These are phyloP conservation scores for Chytriomyces confervae DNA, from an alignment of 192 early-diverging fungal species.

Conservation along the genomic window DNA sequence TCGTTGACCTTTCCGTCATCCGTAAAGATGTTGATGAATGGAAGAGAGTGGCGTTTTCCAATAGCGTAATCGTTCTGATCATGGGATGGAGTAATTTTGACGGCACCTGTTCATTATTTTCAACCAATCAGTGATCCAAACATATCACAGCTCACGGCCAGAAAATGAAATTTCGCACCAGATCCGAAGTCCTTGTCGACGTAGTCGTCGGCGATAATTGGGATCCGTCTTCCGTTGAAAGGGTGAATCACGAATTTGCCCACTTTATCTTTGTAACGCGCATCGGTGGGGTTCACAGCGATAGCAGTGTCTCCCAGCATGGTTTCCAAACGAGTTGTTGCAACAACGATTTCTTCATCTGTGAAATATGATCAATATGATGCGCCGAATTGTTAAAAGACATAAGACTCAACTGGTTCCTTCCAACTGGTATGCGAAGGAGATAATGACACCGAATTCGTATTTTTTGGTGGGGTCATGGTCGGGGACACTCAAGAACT, in stretches of 20 bases:
- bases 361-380: conserved; percentile 17
- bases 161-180: conserved; percentile 16
- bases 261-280: conserved; percentile 92
- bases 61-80: conserved; percentile 96
- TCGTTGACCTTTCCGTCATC: conserved; percentile 95
- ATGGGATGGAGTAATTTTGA: conserved; percentile 99
- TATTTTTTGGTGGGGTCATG: conserved; percentile 93
- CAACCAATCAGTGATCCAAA: not conserved
- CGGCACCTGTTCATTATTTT: conserved; percentile 69
- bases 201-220: conserved; percentile 86
- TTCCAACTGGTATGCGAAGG: conserved; percentile 93
- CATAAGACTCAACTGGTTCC: conserved; percentile 42
- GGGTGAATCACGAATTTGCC: conserved; percentile 95
- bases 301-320: conserved; percentile 99
- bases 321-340: conserved; percentile 99
- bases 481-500: conserved; percentile 85
- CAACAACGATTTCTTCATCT: conserved; percentile 89
- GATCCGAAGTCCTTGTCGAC: conserved; percentile 95
- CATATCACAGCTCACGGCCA: not conserved
- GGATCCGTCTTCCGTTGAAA: conserved; percentile 87
- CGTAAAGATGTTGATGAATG: conserved; percentile 97
- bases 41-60: conserved; percentile 91
- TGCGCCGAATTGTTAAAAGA: not conserved
- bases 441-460: conserved; percentile 97
- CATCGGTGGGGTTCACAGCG: conserved; percentile 91